Conservation (phyloP, 176 grass and related monocot species). For the Cenchrus purpureus region DNA sequence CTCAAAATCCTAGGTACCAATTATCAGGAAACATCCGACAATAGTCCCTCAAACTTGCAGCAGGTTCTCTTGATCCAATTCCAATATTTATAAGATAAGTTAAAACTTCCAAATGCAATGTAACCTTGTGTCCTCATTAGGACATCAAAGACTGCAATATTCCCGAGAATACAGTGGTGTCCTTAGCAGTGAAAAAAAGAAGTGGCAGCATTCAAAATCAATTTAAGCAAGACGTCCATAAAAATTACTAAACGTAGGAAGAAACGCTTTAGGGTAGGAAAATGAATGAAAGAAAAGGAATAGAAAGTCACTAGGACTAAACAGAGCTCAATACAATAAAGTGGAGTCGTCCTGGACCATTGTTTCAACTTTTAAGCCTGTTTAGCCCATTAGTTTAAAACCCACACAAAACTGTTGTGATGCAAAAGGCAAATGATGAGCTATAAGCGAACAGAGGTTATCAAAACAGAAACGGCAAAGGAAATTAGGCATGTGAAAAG, state of each 20-base stretch:
- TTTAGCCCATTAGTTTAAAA: neutral
- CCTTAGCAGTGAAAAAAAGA: neutral
- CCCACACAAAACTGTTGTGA: neutral
- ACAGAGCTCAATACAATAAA: neutral
- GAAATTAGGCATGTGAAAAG: too few species aligned
- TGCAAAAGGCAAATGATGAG: neutral
- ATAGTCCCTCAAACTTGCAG: neutral
- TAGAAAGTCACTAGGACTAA: neutral
- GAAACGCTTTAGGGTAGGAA: neutral
- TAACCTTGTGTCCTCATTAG: neutral
- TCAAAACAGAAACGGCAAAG: constrained; percentile 7
- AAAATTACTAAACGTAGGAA: neutral
- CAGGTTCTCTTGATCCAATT: neutral
- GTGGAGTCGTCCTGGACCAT: neutral
- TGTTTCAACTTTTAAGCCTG: neutral
- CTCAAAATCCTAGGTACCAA: neutral
- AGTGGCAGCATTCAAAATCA: neutral
- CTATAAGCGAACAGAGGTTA: neutral
- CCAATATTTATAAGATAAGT: neutral
- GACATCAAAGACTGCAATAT: neutral
- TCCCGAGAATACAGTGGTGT: neutral
- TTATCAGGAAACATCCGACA: neutral
- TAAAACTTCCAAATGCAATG: constrained; percentile 1
- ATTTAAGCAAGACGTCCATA: neutral
- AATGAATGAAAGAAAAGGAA: neutral